These are phyloP conservation scores for Physcomitrium patens DNA, from an alignment of 225 moss, liverwort and hornwort genomes.

Conservation along the genomic window DNA sequence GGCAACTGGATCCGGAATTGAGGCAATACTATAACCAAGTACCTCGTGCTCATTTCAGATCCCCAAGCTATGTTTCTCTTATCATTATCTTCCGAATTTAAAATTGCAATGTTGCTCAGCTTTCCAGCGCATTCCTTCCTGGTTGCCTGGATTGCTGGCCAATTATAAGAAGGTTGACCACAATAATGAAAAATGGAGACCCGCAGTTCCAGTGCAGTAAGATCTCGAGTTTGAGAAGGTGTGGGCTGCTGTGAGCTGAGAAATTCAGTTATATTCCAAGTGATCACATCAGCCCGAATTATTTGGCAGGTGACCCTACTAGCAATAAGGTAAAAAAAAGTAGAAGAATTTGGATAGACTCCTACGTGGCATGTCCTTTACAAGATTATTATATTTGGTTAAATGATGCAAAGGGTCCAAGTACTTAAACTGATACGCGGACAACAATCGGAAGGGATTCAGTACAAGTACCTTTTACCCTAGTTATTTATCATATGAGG, in stretches of 20 bases:
- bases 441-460: neutral
- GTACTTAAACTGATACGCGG: neutral
- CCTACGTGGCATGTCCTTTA: too few relatives aligned
- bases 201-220: too few relatives aligned
- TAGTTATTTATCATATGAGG: too few relatives aligned
- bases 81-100: neutral
- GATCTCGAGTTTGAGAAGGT: neutral
- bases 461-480: neutral
- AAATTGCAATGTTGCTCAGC: neutral
- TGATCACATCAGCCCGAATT: too few relatives aligned
- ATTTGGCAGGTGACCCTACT: too few relatives aligned
- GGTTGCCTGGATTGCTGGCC: neutral
- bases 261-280: too few relatives aligned
- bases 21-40: neutral
- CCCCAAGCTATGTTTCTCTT: neutral
- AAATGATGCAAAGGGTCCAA: too few relatives aligned
- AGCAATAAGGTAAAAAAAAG: too few relatives aligned
- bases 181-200: too few relatives aligned
- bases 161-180: neutral
- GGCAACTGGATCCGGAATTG: conserved; percentile 3
- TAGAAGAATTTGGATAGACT: too few relatives aligned
- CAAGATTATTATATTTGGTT: too few relatives aligned
- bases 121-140: conserved; percentile 38
- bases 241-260: neutral
- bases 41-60: conserved; percentile 2